These are phyloP conservation scores for Bacidia rubella DNA, from an alignment of 495 filamentous ascomycete species.

Conservation along the genomic window DNA sequence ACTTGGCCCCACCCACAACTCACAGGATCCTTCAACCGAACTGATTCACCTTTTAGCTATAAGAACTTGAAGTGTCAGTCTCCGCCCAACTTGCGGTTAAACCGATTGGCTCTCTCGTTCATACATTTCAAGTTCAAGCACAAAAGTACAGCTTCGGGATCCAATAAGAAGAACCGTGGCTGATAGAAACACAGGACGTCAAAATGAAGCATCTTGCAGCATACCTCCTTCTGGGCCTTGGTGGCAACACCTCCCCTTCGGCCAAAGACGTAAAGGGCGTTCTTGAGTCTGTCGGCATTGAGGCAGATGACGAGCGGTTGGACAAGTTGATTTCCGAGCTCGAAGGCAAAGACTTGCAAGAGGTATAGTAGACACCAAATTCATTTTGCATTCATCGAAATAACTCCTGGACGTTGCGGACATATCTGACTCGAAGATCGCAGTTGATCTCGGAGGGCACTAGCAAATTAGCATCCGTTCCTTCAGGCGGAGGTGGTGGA, in stretches of 20 bases:
- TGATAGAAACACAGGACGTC: conserved; percentile 20
- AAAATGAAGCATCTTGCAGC: conserved; percentile 99
- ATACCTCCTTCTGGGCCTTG: conserved; percentile 91
- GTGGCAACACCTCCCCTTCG: conserved; percentile 81
- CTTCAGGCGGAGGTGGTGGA: conserved; percentile 63
- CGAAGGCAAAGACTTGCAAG: conserved; percentile 91
- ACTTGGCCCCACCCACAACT: conserved; percentile 25
- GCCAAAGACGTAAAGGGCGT: conserved; percentile 80
- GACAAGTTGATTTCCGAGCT: conserved; percentile 79
- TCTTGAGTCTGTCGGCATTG: conserved; percentile 88
- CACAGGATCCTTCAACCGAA: conserved; percentile 20
- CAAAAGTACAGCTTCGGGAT: too few relatives aligned
- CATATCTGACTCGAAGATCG: conserved; percentile 5
- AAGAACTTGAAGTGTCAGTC: conserved; percentile 73
- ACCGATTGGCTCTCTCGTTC: conserved; percentile 92
- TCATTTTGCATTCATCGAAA: neutral
- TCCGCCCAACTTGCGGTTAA: conserved; percentile 80
- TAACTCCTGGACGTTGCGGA: neutral
- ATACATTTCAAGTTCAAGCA: conserved; percentile 4
- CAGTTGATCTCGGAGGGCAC: conserved; percentile 89
- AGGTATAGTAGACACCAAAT: conserved; percentile 42
- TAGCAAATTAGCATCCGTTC: conserved; percentile 92
- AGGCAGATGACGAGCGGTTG: conserved; percentile 81
- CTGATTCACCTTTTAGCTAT: conserved; percentile 20
- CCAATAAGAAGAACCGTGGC: neutral